Base-by-base conservation (phyloP, 2,329 filamentous ascomycete genomes). In the Penicillium sp. region DNA sequence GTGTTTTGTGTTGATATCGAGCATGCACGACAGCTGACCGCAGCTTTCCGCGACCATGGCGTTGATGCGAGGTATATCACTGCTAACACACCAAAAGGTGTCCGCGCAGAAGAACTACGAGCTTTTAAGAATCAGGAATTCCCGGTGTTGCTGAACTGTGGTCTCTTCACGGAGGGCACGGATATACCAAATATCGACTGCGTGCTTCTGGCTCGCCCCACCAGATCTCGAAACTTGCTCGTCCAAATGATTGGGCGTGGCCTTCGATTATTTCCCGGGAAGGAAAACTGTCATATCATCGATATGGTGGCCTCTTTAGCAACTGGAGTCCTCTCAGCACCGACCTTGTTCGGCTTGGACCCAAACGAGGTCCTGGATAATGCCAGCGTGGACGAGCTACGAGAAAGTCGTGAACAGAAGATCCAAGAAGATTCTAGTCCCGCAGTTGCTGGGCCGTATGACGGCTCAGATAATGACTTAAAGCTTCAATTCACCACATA, bases 131-230 rank as follows among this genome's bases (percentile, higher is more conserved):
- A 78, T 2, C 83, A 86, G 7, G 83, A 91, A 40, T 97, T 90
- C 59, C 90, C 91, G 0, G 90, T 99, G 1, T 80, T 99, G 13
- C 76, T 99, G 47, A 99, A 99, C 70, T 97, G 94, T 67, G 92
- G 92, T 8, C 89, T 99, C 38, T 97, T 96, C 67, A 97, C 93
- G 0, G 94, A 99, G 76, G 94, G 94, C 2, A 99, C 94, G 0
- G 94, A 99, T 67, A 96, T 99, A 30, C 94, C 95, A 6, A 97
- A 96, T 69, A 90, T 99, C 61, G 94, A 99, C 75, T 97, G 94
- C 68, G 84, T 99, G 23, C 70, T 99, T 8, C 81, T 99, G 8
- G 91, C 89, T 3, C 81, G 94, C 23, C 94, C 94, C 0, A 99
- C 94, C 1, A 86, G 87, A 62, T 97, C 94, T 14, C 85, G 89